Base-by-base conservation (phyloP, 805 yeast species). In the Dipodascopsis uninucleata region DNA sequence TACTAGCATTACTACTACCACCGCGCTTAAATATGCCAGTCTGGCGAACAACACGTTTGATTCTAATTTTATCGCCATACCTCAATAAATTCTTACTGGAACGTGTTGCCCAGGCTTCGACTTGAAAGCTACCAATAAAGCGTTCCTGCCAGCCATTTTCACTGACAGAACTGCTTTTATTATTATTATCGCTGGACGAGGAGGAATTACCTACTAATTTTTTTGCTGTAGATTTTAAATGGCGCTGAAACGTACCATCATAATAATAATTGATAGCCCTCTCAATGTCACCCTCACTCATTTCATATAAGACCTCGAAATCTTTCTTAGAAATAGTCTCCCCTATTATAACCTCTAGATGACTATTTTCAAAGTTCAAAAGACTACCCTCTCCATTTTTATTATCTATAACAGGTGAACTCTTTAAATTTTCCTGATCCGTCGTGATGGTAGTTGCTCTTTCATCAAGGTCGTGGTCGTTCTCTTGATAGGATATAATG, bases 91-190 rank as follows among this genome's bases (percentile, higher is more conserved):
- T 34, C 2, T 41, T 24, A 3, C 71, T 70, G 2, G 67, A 58
- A 5, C 68, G 43, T 4, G 68, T 67, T 28, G 66, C 62, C 67
- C 67, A 65, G 1, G 59, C 61, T 21, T 59, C 66, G 12, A 68
- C 62, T 43, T 64, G 68, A 31, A 66, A 55, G 36, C 65, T 59
- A 1, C 72, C 72, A 5, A 67, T 25, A 23, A 43, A 56, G 14
- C 65, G 50, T 16, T 45, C 33, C 1, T 36, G 34, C 60, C 62
- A 60, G 9, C n/a, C 29, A 26, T 26, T 26, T 26, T 12, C 12
- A 10, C 29, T 26, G 10, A n/a, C 29, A 26, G 29, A n/a, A 10
- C n/a, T 10, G n/a, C 12, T 10, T 26, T 26, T 26, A 26, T 26
- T n/a, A 26, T 26, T 10, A 26, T n/a, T 26, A 26, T 26, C 29